These are phyloP conservation scores for Puccinia sorghi DNA, from an alignment of 1,284 basidiomycete species.

Conservation along the genomic window DNA sequence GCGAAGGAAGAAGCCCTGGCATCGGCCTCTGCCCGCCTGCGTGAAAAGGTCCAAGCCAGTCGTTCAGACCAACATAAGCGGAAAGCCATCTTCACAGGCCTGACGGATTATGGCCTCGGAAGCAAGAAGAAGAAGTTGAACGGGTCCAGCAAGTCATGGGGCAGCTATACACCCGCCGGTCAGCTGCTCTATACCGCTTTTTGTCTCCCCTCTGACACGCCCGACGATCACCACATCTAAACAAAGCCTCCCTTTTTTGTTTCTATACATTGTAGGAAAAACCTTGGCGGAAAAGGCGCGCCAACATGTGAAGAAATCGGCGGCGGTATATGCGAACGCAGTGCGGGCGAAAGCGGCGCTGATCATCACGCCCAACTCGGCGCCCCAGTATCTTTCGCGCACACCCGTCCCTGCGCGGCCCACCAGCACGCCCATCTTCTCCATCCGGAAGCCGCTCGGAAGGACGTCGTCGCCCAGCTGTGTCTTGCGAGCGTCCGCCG, in stretches of 20 bases:
- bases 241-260: too few relatives aligned
- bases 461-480: not conserved
- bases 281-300: constrained; percentile 43
- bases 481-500: not conserved
- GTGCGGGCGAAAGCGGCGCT: constrained; percentile 1
- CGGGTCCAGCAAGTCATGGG: constrained; percentile 9
- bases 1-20: constrained; percentile 37
- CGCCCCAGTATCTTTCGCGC: not conserved
- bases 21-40: constrained; percentile 31
- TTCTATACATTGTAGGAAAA: not conserved
- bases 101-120: constrained; percentile 28
- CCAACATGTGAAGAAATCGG: constrained; percentile 45
- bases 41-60: constrained; percentile 30
- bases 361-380: not conserved
- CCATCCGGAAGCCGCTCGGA: constrained; percentile 7
- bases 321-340: constrained; percentile 34
- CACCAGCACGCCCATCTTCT: constrained; percentile 11
- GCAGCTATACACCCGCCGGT: constrained; percentile 5
- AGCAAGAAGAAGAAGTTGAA: constrained; percentile 40
- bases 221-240: too few relatives aligned
- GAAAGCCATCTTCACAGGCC: constrained; percentile 39
- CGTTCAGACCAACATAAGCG: constrained; percentile 40
- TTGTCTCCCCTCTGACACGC: not conserved
- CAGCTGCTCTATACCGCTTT: not conserved
- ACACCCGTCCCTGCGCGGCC: not conserved